Evolutionary conservation across 73 alveolate species (phyloP).

Genomic region (Breviolum minutum): DNA sequence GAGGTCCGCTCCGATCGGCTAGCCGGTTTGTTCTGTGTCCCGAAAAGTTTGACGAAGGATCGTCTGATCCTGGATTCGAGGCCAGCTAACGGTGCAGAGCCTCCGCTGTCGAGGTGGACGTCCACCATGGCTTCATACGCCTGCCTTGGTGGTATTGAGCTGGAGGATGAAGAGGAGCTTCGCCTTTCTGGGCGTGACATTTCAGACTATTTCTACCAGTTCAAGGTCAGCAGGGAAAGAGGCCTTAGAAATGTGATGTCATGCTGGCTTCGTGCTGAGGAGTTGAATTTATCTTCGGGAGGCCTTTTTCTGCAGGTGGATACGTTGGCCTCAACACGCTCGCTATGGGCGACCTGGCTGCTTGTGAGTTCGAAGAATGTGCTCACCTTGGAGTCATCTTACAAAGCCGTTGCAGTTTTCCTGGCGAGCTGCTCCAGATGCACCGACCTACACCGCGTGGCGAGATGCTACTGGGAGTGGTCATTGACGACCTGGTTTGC

Average conservation of each 20-base stretch:
- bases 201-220: background rate
- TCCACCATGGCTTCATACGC: background rate
- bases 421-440: background rate
- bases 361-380: background rate
- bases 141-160: background rate
- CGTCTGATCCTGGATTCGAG: slow-evolving; percentile 27
- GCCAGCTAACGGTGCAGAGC: background rate
- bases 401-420: too few species aligned
- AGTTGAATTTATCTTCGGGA: background rate
- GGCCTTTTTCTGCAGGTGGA: background rate
- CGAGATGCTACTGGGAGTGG: background rate
- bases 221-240: background rate
- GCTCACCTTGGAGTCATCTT: background rate
- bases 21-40: background rate
- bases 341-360: slow-evolving; percentile 2
- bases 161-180: background rate
- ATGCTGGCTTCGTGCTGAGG: background rate
- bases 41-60: background rate
- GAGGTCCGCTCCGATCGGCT: too few species aligned
- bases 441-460: background rate
- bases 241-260: background rate
- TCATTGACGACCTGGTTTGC: slow-evolving; percentile 20
- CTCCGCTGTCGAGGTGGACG: background rate
- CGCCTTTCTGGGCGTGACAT: background rate
- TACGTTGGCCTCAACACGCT: background rate